Evolutionary conservation across 2,329 filamentous ascomycete genomes (phyloP), one percentile per base, ranked within the genome.

Genomic region (Colletotrichum scovillei): DNA sequence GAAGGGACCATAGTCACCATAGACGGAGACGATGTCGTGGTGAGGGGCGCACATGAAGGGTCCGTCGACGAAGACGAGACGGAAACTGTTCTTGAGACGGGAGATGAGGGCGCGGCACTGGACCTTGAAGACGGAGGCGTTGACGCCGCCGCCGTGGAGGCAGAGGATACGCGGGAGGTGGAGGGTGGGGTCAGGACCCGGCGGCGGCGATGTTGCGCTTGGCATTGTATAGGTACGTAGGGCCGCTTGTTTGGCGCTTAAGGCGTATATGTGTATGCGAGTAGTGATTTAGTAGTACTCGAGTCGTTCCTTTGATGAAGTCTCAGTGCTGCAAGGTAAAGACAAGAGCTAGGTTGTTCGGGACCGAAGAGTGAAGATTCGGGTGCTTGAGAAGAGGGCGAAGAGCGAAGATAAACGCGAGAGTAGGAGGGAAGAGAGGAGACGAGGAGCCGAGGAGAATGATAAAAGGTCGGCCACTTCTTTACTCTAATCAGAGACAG

Each of bases 61-160:
- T 0, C 86, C 93, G 76, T 95, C 90, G 75, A 89, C 90, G 83
- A 93, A 96, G 78, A 93, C 90, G 75, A 95, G 87, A 53, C 93
- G 91, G 81, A 95, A 94, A 58, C 87, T 82, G 7, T 86, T 80
- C 57, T 82, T 79, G 0, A 95, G 88, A 30, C 78, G 80, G 35
- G 79, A 76, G 63, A 82, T 80, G 67, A 89, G 77, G 75, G 84
- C 84, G 74, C 93, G 92, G 76, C 91, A 90, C 83, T 95, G 93
- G 12, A 88, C 81, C 74, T 87, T 84, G 84, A 95, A 95, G 80
- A 95, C 90, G 53, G 86, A 79, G n/a, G 88, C 91, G 78, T 93
- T 95, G 75, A 92, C 91, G 74, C 93, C 93, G 77, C 93, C 93
- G 79, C 93, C 93, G 81, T 95, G 93, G n/a, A 95, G 90, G 82